Conservation (phyloP, 768 basidiomycete genomes). For the Boletus subcaerulescens region DNA sequence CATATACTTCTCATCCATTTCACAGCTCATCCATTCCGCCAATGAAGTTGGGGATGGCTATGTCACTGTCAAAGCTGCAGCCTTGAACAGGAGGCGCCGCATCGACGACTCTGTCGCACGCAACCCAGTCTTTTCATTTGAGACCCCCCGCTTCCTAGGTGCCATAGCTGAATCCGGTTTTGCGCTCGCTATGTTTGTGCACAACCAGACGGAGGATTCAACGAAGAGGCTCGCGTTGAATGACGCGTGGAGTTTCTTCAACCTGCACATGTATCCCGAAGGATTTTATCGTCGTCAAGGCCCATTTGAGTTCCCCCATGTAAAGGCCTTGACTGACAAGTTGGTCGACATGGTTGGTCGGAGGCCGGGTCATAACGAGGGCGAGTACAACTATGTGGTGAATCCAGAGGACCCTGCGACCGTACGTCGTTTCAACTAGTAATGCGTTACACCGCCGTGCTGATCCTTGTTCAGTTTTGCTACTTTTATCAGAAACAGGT, state of each 20-base stretch:
- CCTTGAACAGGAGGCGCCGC: constrained; percentile 13
- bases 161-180: constrained; percentile 16
- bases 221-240: constrained; percentile 11
- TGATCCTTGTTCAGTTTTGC: constrained; percentile 12
- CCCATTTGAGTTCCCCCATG: constrained; percentile 1
- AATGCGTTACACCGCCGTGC: background rate
- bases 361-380: constrained; percentile 15
- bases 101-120: constrained; percentile 24
- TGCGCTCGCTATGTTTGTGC: constrained; percentile 16
- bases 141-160: constrained; percentile 12
- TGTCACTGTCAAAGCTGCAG: constrained; percentile 18
- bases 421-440: constrained; percentile 3
- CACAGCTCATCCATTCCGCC: constrained; percentile 14
- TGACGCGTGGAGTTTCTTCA: constrained; percentile 15
- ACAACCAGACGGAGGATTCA: constrained; percentile 15
- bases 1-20: background rate
- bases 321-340: background rate
- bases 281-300: constrained; percentile 19
- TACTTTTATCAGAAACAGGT: constrained; percentile 15
- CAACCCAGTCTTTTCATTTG: constrained; percentile 19
- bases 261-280: constrained; percentile 9
- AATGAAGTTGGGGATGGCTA: constrained; percentile 10
- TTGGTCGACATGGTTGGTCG: constrained; percentile 1
- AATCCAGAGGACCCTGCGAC: constrained; percentile 5
- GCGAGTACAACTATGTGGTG: constrained; percentile 10